Evolutionary conservation across 495 filamentous ascomycete species (phyloP).

Genomic region (Beverwykella pulmonaria): DNA sequence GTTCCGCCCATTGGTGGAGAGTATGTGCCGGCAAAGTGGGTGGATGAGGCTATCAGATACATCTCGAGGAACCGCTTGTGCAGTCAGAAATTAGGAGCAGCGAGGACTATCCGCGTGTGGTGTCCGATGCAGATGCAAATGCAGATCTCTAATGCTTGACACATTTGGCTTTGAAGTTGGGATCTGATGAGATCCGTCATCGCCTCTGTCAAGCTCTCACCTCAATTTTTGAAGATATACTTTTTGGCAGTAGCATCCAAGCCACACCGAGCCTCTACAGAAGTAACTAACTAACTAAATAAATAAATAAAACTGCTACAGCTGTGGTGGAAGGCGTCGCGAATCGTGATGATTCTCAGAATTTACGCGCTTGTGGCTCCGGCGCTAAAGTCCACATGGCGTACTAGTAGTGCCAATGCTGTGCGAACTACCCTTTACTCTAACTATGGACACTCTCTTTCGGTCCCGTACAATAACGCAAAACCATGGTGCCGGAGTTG

Average conservation of each 20-base stretch:
- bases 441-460: not conserved
- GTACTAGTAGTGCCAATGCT: not conserved
- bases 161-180: too few relatives aligned
- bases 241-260: not conserved
- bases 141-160: too few relatives aligned
- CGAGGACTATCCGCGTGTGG: not conserved
- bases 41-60: not conserved
- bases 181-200: not conserved
- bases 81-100: constrained; percentile 1
- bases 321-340: too few relatives aligned
- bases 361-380: not conserved
- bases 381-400: not conserved
- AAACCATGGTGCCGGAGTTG: not conserved
- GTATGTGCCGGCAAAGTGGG: not conserved
- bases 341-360: not conserved
- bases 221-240: not conserved
- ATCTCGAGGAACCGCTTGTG: not conserved
- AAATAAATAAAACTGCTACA: not conserved
- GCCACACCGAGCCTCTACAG: not conserved
- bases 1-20: not conserved
- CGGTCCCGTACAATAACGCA: not conserved
- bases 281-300: not conserved
- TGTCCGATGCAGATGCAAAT: not conserved
- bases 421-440: not conserved
- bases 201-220: not conserved